These are phyloP conservation scores for Hypsizygus marmoreus DNA, from an alignment of 768 basidiomycete species.

Conservation along the genomic window DNA sequence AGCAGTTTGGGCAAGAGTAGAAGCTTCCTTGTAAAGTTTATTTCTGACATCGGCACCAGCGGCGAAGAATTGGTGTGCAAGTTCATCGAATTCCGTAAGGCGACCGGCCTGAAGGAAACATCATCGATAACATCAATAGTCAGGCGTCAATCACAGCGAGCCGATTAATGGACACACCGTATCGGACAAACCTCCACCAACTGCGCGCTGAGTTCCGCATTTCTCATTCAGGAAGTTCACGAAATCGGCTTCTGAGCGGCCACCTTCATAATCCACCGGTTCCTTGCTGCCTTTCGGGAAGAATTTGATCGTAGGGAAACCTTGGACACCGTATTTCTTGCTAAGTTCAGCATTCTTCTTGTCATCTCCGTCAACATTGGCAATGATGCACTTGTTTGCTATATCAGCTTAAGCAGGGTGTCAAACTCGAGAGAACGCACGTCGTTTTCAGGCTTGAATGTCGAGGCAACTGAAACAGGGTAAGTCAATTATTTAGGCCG, in stretches of 20 bases:
- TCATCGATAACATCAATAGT: background rate
- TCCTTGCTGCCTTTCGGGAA: conserved; percentile 73
- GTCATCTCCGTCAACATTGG: conserved; percentile 90
- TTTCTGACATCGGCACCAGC: conserved; percentile 58
- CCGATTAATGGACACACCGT: conserved; percentile 40
- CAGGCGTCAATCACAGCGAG: background rate
- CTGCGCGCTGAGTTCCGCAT: conserved; percentile 82
- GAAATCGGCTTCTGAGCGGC: conserved; percentile 74
- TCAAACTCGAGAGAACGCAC: conserved; percentile 39
- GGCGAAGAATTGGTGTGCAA: conserved; percentile 76
- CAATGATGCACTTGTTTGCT: conserved; percentile 72
- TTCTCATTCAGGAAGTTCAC: conserved; percentile 80
- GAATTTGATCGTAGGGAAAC: conserved; percentile 96
- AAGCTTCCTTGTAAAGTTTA: conserved; percentile 68
- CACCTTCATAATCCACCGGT: conserved; percentile 67
- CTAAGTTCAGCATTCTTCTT: conserved; percentile 74
- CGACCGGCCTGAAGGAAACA: conserved; percentile 69
- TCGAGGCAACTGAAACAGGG: conserved; percentile 60
- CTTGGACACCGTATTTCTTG: conserved; percentile 66
- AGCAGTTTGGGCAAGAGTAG: conserved; percentile 47
- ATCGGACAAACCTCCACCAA: conserved; percentile 80
- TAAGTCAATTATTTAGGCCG: no score
- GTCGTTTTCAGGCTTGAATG: conserved; percentile 76
- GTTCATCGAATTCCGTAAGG: conserved; percentile 68
- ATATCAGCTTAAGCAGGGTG: background rate